Conservation (phyloP, 805 yeast species). For the Kluyveromyces nonfermentans region DNA sequence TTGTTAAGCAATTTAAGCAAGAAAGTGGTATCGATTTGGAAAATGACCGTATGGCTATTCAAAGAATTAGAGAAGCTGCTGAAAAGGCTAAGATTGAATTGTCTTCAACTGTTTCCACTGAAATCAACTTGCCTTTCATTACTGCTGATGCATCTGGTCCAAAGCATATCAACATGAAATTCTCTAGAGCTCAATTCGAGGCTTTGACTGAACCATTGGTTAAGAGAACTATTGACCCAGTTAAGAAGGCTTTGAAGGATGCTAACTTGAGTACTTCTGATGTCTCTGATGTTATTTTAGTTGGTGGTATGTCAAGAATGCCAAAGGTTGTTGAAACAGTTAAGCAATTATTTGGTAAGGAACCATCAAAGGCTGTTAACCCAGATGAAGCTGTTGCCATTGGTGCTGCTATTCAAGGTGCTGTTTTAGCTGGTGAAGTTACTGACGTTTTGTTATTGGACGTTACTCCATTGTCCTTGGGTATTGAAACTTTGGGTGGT, state of each 20-base stretch:
- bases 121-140: slow-evolving; percentile 66
- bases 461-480: slow-evolving; percentile 78
- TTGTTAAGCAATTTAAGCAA: slow-evolving; percentile 69
- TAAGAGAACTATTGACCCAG: slow-evolving; percentile 66
- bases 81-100: slow-evolving; percentile 74
- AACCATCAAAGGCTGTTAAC: slow-evolving; percentile 85
- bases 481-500: slow-evolving; percentile 98
- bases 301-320: slow-evolving; percentile 90
- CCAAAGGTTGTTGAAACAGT: slow-evolving; percentile 70
- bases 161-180: slow-evolving; percentile 54
- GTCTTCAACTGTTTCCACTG: slow-evolving; percentile 59
- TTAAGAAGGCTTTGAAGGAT: slow-evolving; percentile 67
- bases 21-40: slow-evolving; percentile 55
- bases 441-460: slow-evolving; percentile 84
- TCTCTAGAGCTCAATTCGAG: slow-evolving; percentile 69
- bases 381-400: slow-evolving; percentile 92
- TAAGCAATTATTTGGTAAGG: slow-evolving; percentile 62
- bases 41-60: slow-evolving; percentile 56
- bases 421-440: slow-evolving; percentile 90
- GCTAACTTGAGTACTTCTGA: slow-evolving; percentile 59
- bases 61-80: slow-evolving; percentile 78
- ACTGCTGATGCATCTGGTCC: slow-evolving; percentile 74
- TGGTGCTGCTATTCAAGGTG: slow-evolving; percentile 98
- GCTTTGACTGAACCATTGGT: slow-evolving; percentile 58
- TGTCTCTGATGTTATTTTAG: slow-evolving; percentile 66